Percentiles rank a stretch among this genome's conserved stretches.
Conservation (phyloP, 495 filamentous ascomycete species). For the Aspergillus sclerotiicarbonarius region DNA sequence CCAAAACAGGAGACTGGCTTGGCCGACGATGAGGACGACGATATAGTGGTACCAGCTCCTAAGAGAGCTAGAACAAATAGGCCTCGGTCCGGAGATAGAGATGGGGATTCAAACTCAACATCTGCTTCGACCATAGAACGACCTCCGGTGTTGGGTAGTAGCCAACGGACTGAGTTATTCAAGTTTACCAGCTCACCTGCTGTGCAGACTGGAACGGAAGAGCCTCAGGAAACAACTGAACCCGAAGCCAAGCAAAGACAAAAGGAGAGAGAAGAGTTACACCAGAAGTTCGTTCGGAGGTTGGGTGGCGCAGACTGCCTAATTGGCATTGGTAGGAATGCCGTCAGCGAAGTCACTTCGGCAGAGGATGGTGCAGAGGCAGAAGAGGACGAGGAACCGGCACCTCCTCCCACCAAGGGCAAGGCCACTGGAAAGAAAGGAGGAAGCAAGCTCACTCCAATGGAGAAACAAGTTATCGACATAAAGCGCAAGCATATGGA, state of each 20-base stretch:
- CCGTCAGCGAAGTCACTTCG: slow-evolving; percentile 54
- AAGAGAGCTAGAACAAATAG: slow-evolving; percentile 36
- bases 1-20: slow-evolving; percentile 20
- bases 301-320: slow-evolving; percentile 82
- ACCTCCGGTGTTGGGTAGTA: slow-evolving; percentile 22
- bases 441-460: slow-evolving; percentile 77
- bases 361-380: slow-evolving; percentile 49
- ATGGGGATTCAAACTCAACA: slow-evolving; percentile 13
- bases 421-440: slow-evolving; percentile 59
- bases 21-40: slow-evolving; percentile 39
- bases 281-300: slow-evolving; percentile 85
- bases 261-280: slow-evolving; percentile 66
- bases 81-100: slow-evolving; percentile 13
- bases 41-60: slow-evolving; percentile 37
- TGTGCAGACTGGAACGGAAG: slow-evolving; percentile 2
- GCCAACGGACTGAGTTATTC: slow-evolving; percentile 39
- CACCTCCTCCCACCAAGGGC: slow-evolving; percentile 54
- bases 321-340: slow-evolving; percentile 60
- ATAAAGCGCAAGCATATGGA: slow-evolving; percentile 92
- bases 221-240: slow-evolving; percentile 34
- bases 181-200: slow-evolving; percentile 42
- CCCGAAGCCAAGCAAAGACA: slow-evolving; percentile 43
- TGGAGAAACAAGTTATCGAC: slow-evolving; percentile 90
- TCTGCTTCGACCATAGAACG: slow-evolving; percentile 5
- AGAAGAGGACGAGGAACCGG: slow-evolving; percentile 56